Evolutionary conservation across 2,329 filamentous ascomycete genomes (phyloP).

Genomic region (Dactylonectria macrodidyma): DNA sequence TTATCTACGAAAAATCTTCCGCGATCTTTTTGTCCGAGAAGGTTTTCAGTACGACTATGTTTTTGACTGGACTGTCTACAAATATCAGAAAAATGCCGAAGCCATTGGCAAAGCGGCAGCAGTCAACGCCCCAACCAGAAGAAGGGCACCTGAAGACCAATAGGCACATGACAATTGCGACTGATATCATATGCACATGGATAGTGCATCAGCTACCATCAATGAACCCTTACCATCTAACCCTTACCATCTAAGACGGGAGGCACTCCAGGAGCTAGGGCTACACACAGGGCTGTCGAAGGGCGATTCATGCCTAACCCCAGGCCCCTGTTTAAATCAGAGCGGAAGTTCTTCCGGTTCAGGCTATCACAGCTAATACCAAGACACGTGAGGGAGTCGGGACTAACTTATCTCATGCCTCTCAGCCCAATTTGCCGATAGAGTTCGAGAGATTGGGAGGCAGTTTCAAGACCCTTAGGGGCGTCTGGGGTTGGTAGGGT

Average conservation of each 20-base stretch:
- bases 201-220: not conserved
- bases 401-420: too few species aligned
- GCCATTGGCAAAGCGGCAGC: slow-evolving; percentile 87
- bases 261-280: not conserved
- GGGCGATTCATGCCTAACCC: not conserved
- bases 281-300: not conserved
- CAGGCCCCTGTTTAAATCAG: too few species aligned
- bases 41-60: slow-evolving; percentile 99
- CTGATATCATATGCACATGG: not conserved
- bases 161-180: not conserved
- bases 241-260: not conserved
- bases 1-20: slow-evolving; percentile 99
- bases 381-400: too few species aligned
- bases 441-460: too few species aligned
- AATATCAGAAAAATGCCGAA: slow-evolving; percentile 99
- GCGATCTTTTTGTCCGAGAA: slow-evolving; percentile 97
- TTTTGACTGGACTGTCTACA: slow-evolving; percentile 99
- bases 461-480: too few species aligned
- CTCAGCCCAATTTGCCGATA: too few species aligned
- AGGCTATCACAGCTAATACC: too few species aligned
- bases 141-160: not conserved
- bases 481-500: too few species aligned
- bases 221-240: not conserved
- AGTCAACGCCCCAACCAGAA: not conserved
- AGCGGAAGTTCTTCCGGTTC: too few species aligned